Evolutionary conservation across 371 early-diverging fungal genomes (phyloP).

Genomic region (Funneliformis caledonium): DNA sequence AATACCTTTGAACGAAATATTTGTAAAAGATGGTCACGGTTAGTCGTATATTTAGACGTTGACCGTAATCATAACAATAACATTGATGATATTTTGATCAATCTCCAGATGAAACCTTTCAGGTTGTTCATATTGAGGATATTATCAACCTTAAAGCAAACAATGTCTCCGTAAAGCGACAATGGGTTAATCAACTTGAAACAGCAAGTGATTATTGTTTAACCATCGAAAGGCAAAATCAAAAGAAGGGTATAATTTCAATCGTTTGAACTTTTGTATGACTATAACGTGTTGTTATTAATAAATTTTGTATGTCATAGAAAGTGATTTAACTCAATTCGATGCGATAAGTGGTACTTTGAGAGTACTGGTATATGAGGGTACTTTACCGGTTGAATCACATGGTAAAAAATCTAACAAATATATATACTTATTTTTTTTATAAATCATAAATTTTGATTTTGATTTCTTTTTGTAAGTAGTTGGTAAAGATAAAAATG

Average conservation of each 20-base stretch:
- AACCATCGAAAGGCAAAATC: neutral
- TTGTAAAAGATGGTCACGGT: conserved; percentile 30
- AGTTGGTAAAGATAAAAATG: neutral
- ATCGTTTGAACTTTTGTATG: too few relatives aligned
- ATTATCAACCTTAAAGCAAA: conserved; percentile 27
- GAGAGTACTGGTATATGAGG: conserved; percentile 11
- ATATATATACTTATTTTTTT: neutral
- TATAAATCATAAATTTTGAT: neutral
- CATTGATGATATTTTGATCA: neutral
- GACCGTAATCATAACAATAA: too few relatives aligned
- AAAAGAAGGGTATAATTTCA: neutral
- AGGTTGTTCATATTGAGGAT: conserved; percentile 33
- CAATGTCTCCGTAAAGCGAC: conserved; percentile 35
- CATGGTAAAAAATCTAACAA: conserved; percentile 7
- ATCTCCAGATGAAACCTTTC: conserved; percentile 39
- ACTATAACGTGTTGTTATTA: neutral
- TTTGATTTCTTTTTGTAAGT: neutral
- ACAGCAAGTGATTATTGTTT: conserved; percentile 33
- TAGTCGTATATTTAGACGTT: neutral
- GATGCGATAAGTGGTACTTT: conserved; percentile 15
- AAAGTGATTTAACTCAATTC: neutral
- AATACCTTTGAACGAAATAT: conserved; percentile 37
- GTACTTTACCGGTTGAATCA: neutral
- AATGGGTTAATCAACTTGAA: conserved; percentile 40
- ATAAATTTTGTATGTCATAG: neutral